Evolutionary conservation across 2,329 filamentous ascomycete genomes (phyloP), one percentile per base, ranked within the genome.

Genomic region (Phialocephala sp.): DNA sequence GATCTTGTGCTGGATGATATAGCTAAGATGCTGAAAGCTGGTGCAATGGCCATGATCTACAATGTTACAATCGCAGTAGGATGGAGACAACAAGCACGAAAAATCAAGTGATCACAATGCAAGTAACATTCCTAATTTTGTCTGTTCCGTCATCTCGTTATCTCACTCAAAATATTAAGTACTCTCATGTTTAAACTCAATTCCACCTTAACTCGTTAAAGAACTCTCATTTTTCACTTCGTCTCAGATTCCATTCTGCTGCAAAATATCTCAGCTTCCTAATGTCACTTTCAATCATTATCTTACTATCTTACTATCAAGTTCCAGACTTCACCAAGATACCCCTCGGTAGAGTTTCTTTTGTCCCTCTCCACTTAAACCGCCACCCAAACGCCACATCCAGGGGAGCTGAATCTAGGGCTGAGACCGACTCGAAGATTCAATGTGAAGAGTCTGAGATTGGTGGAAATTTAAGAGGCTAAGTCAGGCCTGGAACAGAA

Each of bases 1-100:
- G 64, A 60, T 6, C 60, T 67, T 18, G 55, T 70, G 14, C 37
- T 59, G 24, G n/a, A n/a, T n/a, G n/a, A n/a, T n/a, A n/a, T n/a
- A n/a, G n/a, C n/a, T n/a, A n/a, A 54, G 63, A 15, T 8, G 4
- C 6, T 24, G 11, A 11, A 14, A 50, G 12, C 8, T 24, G 45
- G n/a, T n/a, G 8, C 12, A 8, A 24, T 50, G 12, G 4, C 8
- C 11, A 22, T 22, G n/a, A 9, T 24, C 6, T 6, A 5, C 6
- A 50, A 22, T n/a, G 6, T 20, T 50, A 11, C 3, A 14, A 11
- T n/a, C 4, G 41, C 5, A 8, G 6, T 43, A 18, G 15, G 12
- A 18, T 43, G 15, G 41, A 18, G 41, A 15, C 6, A 43, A n/a
- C n/a, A n/a, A n/a, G 15, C 41, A 18, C 8, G 11, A 22, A 50